phyloP scores from a whole-genome alignment of 805 yeast species.

The Candida railenensis region DNA sequence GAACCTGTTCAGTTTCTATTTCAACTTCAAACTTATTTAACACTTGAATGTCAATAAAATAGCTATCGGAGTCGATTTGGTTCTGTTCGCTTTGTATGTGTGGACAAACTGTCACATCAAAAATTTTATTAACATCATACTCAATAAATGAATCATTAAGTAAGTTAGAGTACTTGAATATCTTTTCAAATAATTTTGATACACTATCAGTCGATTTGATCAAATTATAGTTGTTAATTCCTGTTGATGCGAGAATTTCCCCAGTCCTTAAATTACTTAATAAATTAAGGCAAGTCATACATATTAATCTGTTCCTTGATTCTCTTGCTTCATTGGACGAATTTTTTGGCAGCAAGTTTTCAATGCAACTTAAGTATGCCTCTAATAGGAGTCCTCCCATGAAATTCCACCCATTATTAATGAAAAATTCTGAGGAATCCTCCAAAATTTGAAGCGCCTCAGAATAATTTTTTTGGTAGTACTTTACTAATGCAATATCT shows the following conservation, averaged over 20 bases:
- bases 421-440: constrained; percentile 67
- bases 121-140: constrained; percentile 19
- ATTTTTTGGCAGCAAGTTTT: constrained; percentile 23
- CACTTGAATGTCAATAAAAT: constrained; percentile 35
- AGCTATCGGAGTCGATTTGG: constrained; percentile 24
- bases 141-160: constrained; percentile 9
- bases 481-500: constrained; percentile 74
- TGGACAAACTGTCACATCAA: constrained; percentile 34
- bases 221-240: constrained; percentile 27
- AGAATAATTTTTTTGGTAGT: constrained; percentile 53
- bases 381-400: constrained; percentile 67
- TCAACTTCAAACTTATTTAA: constrained; percentile 26
- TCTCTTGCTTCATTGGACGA: constrained; percentile 18
- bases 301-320: constrained; percentile 19
- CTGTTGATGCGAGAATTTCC: constrained; percentile 11
- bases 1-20: constrained; percentile 20
- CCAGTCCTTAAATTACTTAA: constrained; percentile 28
- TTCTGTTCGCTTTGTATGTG: constrained; percentile 29
- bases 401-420: constrained; percentile 69
- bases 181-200: constrained; percentile 16
- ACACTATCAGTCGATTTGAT: constrained; percentile 17
- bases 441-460: constrained; percentile 63
- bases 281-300: constrained; percentile 41
- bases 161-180: constrained; percentile 14
- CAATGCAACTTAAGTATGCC: constrained; percentile 68